A percentile compares a stretch with the other conserved stretches of the same genome.
phyloP scores from a whole-genome alignment of 169 alveolate genomes.

The Eimeria falciformis region DNA sequence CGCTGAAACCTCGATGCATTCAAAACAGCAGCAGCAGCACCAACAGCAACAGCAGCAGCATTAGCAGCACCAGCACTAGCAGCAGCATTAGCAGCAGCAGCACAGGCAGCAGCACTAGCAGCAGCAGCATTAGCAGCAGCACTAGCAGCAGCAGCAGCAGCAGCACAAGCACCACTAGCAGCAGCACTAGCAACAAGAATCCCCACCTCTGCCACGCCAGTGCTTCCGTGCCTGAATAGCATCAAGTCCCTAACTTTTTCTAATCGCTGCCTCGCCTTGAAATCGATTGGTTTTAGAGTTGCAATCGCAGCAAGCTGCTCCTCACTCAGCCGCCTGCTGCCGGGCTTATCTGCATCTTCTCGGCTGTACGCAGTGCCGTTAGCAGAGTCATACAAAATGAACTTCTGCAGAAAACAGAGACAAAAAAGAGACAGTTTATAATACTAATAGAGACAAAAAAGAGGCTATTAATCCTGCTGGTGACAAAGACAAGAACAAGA shows the following conservation, averaged over 20 bases:
- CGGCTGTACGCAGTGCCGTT: conserved; percentile 46
- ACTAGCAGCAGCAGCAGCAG: background rate
- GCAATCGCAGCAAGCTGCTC: conserved; percentile 9
- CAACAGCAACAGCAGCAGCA: background rate
- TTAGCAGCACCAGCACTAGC: background rate
- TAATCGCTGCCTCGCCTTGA: conserved; percentile 79
- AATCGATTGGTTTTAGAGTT: conserved; percentile 82
- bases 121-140: background rate
- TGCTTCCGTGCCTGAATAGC: conserved; percentile 84
- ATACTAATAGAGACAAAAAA: no score
- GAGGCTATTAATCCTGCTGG: no score
- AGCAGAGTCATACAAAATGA: conserved; percentile 78
- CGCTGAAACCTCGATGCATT: background rate
- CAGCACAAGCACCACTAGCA: background rate
- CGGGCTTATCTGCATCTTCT: conserved; percentile 77
- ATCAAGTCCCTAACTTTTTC: conserved; percentile 85
- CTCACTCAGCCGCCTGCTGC: conserved; percentile 71
- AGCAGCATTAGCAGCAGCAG: conserved; percentile 3
- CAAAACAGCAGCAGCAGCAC: background rate
- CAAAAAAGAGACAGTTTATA: no score
- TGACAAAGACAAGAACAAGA: no score
- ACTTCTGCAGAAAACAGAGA: conserved; percentile 69
- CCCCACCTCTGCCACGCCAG: conserved; percentile 82
- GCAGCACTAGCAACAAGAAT: conserved; percentile 5
- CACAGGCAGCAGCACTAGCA: background rate